Conservation (phyloP, 257 asterid species). For the Solanum medicagineum region DNA sequence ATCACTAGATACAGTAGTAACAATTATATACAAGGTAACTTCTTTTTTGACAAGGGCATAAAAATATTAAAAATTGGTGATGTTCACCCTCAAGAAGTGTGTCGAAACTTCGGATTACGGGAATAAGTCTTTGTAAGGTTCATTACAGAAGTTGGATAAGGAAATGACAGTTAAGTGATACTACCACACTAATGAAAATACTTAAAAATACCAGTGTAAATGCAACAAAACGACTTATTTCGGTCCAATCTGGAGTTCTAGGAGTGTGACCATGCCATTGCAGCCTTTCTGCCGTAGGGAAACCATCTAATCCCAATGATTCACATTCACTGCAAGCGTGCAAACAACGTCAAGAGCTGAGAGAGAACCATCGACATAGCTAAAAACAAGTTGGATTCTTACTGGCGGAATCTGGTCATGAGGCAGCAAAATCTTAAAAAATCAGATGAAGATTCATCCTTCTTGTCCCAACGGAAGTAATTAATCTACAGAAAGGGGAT, state of each 20-base stretch:
- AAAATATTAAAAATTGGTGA: background rate
- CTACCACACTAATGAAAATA: background rate
- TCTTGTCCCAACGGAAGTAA: conserved; percentile 92
- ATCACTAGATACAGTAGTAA: background rate
- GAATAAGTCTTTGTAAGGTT: background rate
- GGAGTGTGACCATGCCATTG: conserved; percentile 95
- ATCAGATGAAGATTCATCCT: conserved; percentile 67
- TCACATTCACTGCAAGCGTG: conserved; percentile 55
- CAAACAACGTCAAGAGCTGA: background rate
- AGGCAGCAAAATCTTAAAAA: conserved; percentile 79
- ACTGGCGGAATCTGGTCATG: conserved; percentile 65
- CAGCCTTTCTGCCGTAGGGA: conserved; percentile 88
- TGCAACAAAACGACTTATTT: conserved; percentile 76
- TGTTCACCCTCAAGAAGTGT: background rate
- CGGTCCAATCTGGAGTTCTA: conserved; percentile 83
- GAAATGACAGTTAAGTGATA: background rate
- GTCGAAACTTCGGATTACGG: background rate
- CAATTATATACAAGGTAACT: background rate
- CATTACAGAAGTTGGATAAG: background rate
- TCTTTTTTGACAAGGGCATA: background rate
- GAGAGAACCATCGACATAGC: background rate
- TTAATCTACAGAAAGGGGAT: conserved; percentile 48
- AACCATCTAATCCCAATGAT: conserved; percentile 75
- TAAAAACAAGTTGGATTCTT: background rate
- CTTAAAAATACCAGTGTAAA: conserved; percentile 52